Percentiles rank a stretch among this genome's conserved stretches.
phyloP scores from a whole-genome alignment of 2,329 filamentous ascomycete genomes.

The Phialocephala subalpina region DNA sequence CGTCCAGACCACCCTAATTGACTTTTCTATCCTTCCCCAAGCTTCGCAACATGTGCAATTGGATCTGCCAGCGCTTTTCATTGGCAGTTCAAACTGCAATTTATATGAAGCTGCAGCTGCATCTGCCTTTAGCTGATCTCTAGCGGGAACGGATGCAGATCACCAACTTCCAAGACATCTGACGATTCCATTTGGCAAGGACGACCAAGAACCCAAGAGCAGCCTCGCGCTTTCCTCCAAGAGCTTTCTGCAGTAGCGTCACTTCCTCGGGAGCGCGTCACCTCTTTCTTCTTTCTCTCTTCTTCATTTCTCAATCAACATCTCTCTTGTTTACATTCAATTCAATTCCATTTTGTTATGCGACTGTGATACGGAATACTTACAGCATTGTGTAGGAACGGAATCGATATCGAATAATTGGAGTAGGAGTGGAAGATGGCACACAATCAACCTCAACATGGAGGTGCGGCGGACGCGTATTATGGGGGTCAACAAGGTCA shows the following conservation, averaged over 20 bases:
- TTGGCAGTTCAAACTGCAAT: no score
- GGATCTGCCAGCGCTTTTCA: neutral
- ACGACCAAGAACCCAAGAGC: no score
- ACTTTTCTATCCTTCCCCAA: neutral
- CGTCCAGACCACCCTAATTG: neutral
- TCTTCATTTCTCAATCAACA: neutral
- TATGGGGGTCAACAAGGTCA: constrained; percentile 33
- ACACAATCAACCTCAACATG: constrained; percentile 36
- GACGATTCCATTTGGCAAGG: neutral
- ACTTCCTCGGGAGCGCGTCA: neutral
- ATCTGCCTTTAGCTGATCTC: neutral
- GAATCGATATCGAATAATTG: constrained; percentile 6
- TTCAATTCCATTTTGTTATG: neutral
- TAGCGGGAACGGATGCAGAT: neutral
- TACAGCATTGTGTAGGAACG: neutral
- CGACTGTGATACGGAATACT: constrained; percentile 3
- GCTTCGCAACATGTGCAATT: neutral
- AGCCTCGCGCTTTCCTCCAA: neutral
- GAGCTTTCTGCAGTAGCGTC: neutral
- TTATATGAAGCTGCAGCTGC: no score
- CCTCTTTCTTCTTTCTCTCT: constrained; percentile 1
- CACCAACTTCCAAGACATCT: constrained; percentile 3
- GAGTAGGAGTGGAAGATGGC: constrained; percentile 35
- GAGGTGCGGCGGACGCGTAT: constrained; percentile 37
- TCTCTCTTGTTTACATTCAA: constrained; percentile 1